A percentile compares a stretch with the other conserved stretches of the same genome.
Conservation (phyloP, 2,329 filamentous ascomycete species). For the Penicillium glabrum region DNA sequence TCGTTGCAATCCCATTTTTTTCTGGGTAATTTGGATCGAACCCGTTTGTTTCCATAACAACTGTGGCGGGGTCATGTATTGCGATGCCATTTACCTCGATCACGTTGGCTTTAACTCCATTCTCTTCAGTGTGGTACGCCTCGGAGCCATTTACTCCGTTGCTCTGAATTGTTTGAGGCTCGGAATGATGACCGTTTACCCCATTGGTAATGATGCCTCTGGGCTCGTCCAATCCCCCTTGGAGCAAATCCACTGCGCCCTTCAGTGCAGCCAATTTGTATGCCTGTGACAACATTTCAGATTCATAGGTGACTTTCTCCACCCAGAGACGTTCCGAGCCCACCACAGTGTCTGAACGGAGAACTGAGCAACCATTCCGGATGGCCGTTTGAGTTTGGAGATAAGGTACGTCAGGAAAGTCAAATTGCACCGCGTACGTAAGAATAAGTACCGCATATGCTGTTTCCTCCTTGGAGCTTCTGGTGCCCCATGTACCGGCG, state of each 20-base stretch:
- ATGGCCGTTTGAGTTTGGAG: not conserved
- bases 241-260: not conserved
- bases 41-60: not conserved
- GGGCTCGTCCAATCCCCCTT: not conserved
- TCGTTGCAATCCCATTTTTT: too few relatives aligned
- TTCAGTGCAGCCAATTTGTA: conserved; percentile 31
- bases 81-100: not conserved
- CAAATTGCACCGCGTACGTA: conserved; percentile 1
- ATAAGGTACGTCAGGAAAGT: not conserved
- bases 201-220: not conserved
- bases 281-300: conserved; percentile 20
- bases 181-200: not conserved
- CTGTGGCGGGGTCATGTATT: not conserved
- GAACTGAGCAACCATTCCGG: not conserved
- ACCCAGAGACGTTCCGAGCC: conserved; percentile 20
- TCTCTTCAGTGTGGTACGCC: not conserved
- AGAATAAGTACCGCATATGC: conserved; percentile 19
- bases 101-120: not conserved
- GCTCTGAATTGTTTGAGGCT: not conserved
- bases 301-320: conserved; percentile 23
- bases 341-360: not conserved
- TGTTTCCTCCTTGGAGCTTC: conserved; percentile 18
- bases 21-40: too few relatives aligned
- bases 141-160: not conserved
- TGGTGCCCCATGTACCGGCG: conserved; percentile 17